Evolutionary conservation across 768 basidiomycete genomes (phyloP).

Genomic region (Amanita fuliginea): DNA sequence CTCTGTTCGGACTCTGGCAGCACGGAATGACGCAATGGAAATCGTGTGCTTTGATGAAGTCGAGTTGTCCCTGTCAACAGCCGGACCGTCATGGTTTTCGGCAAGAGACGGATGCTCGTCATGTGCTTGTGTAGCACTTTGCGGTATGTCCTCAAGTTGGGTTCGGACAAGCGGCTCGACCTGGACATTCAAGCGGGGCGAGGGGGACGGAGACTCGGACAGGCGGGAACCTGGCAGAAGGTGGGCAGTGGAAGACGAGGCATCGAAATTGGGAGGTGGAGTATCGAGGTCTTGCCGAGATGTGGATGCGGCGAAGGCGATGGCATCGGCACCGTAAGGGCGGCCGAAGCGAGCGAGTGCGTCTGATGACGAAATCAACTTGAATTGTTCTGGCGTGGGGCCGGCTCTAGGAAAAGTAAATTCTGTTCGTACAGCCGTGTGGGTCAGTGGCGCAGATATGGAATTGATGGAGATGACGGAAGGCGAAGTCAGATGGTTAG

Average conservation of each 20-base stretch:
- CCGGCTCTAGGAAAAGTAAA: conserved; percentile 57
- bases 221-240: background rate
- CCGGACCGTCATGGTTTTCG: background rate
- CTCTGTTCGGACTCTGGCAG: conserved; percentile 11
- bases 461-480: conserved; percentile 62
- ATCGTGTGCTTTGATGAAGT: conserved; percentile 11
- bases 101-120: background rate
- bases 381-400: conserved; percentile 54
- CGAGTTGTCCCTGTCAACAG: conserved; percentile 2
- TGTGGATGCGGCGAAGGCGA: conserved; percentile 46
- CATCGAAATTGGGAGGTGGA: conserved; percentile 51
- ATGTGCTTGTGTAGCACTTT: background rate
- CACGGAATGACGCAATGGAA: conserved; percentile 12
- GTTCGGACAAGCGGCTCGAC: background rate
- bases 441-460: conserved; percentile 67
- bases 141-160: background rate
- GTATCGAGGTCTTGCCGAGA: conserved; percentile 34
- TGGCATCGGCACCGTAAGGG: conserved; percentile 67
- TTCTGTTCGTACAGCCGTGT: conserved; percentile 61
- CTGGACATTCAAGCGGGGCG: background rate
- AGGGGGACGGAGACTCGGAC: background rate
- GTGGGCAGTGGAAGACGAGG: conserved; percentile 7
- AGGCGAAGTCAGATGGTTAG: conserved; percentile 43
- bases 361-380: conserved; percentile 59
- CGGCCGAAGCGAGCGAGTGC: conserved; percentile 58